Evolutionary conservation across 768 basidiomycete genomes (phyloP).

Genomic region (Mrakia frigida): DNA sequence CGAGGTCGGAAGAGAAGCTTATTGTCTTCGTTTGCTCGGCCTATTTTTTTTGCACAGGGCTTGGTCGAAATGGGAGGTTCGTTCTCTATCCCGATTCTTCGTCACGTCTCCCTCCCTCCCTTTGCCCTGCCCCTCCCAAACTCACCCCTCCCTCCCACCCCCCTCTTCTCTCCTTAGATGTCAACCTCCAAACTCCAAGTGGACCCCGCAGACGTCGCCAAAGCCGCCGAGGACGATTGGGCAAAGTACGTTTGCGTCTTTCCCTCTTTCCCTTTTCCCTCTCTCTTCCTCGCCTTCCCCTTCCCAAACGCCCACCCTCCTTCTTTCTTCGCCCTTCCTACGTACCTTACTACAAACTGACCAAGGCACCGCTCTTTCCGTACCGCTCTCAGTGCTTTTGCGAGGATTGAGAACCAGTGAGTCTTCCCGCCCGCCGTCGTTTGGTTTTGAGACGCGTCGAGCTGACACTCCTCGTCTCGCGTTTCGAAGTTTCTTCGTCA

Average conservation of each 20-base stretch:
- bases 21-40: not conserved
- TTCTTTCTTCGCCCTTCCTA: too few relatives aligned
- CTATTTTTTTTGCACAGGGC: conserved; percentile 44
- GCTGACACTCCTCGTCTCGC: not conserved
- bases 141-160: too few relatives aligned
- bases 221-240: conserved; percentile 66
- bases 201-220: conserved; percentile 62
- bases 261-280: not conserved
- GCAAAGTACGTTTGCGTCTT: conserved; percentile 55
- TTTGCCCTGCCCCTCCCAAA: not conserved
- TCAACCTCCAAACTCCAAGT: conserved; percentile 67
- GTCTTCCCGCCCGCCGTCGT: not conserved
- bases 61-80: conserved; percentile 86
- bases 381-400: conserved; percentile 35
- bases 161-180: conserved; percentile 54
- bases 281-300: not conserved
- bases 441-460: too few relatives aligned
- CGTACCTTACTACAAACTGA: not conserved
- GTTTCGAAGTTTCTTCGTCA: conserved; percentile 60
- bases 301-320: too few relatives aligned
- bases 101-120: too few relatives aligned
- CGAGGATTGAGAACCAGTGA: conserved; percentile 55
- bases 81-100: not conserved
- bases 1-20: too few relatives aligned
- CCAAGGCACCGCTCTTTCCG: not conserved